Evolutionary conservation across 371 early-diverging fungal genomes (phyloP).

Genomic region (Smittium mucronatum): DNA sequence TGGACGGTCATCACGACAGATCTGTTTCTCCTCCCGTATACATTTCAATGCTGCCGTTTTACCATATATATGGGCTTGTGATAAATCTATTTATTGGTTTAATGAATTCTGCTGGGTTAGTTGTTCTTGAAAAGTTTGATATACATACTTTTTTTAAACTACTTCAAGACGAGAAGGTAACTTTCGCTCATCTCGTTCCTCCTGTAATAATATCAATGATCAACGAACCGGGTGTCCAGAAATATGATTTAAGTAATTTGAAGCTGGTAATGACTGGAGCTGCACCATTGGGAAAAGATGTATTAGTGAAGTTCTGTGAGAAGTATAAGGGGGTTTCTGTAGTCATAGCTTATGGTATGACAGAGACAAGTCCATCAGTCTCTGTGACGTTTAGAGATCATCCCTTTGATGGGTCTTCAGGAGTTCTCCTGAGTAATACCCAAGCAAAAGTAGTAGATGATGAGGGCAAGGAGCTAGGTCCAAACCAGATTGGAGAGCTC

Average conservation of each 20-base stretch:
- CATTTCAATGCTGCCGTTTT: slow-evolving; percentile 43
- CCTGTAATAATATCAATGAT: slow-evolving; percentile 58
- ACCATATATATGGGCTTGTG: slow-evolving; percentile 55
- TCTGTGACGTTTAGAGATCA: slow-evolving; percentile 30
- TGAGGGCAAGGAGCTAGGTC: slow-evolving; percentile 36
- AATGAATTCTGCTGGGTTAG: slow-evolving; percentile 3
- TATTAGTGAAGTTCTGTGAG: slow-evolving; percentile 14
- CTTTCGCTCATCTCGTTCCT: slow-evolving; percentile 63
- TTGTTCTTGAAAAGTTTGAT: slow-evolving; percentile 51
- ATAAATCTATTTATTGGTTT: slow-evolving; percentile 17
- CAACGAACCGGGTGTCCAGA: slow-evolving; percentile 48
- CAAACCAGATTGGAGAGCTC: slow-evolving; percentile 58
- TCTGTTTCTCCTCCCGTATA: neutral
- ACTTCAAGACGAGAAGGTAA: slow-evolving; percentile 52
- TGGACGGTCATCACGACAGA: slow-evolving; percentile 14
- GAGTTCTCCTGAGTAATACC: slow-evolving; percentile 50
- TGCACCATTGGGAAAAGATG: slow-evolving; percentile 53
- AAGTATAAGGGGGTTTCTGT: slow-evolving; percentile 16
- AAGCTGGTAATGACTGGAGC: slow-evolving; percentile 57
- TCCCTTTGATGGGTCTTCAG: slow-evolving; percentile 42
- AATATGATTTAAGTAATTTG: slow-evolving; percentile 56
- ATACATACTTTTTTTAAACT: slow-evolving; percentile 39
- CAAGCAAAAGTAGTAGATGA: slow-evolving; percentile 60
- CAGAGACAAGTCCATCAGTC: slow-evolving; percentile 50
- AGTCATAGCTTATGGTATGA: slow-evolving; percentile 50